These are phyloP conservation scores for Dictyostelium firmibasis DNA, from an alignment of 78 protist genomes.

Conservation along the genomic window DNA sequence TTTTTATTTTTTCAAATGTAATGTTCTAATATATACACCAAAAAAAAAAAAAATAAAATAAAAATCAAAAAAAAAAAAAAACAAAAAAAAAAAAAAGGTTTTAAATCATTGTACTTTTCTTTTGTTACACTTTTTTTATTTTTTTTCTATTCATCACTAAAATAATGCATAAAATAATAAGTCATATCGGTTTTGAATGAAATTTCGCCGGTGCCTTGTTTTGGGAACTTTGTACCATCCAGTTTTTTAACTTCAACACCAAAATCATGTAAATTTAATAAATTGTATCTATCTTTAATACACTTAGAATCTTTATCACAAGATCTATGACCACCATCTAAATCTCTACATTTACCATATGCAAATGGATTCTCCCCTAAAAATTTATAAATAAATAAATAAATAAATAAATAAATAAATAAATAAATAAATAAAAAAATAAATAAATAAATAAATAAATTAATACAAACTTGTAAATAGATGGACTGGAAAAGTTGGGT, in stretches of 20 bases:
- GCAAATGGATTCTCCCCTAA: background rate
- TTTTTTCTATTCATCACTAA: background rate
- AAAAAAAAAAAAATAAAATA: background rate
- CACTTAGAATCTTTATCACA: background rate
- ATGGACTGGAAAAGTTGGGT: background rate
- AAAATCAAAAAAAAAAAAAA: background rate
- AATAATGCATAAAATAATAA: constrained; percentile 41
- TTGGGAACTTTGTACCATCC: background rate
- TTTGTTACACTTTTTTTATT: background rate
- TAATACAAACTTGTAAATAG: background rate
- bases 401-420: background rate
- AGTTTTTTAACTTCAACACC: background rate
- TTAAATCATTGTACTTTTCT: too few relatives aligned
- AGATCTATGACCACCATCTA: background rate
- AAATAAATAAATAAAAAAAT: background rate
- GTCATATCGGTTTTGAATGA: background rate
- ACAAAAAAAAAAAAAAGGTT: background rate
- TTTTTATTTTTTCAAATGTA: background rate
- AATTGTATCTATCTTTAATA: background rate
- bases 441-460: background rate
- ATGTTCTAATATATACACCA: background rate
- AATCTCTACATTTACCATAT: background rate
- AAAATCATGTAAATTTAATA: constrained; percentile 16
- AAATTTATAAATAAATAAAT: background rate
- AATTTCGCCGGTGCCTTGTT: background rate